Percentiles rank a stretch among this genome's conserved stretches.
Conservation (phyloP, 768 basidiomycete genomes). For the Calocybe cyanea region DNA sequence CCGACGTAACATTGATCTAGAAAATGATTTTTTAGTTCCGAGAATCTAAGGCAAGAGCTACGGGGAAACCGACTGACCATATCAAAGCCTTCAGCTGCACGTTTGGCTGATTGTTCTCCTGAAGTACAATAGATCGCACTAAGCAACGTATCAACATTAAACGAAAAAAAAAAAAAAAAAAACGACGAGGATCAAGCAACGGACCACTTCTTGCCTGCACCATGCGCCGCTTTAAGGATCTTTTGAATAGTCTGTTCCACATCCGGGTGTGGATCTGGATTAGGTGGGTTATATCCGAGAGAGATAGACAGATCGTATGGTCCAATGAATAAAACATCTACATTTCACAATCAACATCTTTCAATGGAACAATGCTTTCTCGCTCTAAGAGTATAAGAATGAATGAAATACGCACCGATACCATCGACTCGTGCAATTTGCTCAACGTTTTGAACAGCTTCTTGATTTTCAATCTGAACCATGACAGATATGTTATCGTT, state of each 20-base stretch:
- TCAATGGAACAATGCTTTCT: not conserved
- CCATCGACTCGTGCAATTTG: slow-evolving; percentile 61
- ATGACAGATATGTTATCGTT: slow-evolving; percentile 54
- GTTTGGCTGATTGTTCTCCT: slow-evolving; percentile 18
- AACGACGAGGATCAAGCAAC: slow-evolving; percentile 2
- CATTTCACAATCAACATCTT: not conserved
- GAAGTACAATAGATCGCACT: slow-evolving; percentile 23
- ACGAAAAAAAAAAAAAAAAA: not conserved
- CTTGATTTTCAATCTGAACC: slow-evolving; percentile 64
- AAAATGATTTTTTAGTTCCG: not conserved
- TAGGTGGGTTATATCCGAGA: slow-evolving; percentile 55
- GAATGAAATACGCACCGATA: slow-evolving; percentile 42
- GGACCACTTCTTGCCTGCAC: slow-evolving; percentile 63
- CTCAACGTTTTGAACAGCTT: slow-evolving; percentile 55
- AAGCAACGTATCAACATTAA: no score
- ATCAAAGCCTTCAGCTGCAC: slow-evolving; percentile 23
- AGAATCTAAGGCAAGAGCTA: not conserved
- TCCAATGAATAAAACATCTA: slow-evolving; percentile 46
- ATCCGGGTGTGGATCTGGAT: slow-evolving; percentile 61
- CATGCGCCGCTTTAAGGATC: slow-evolving; percentile 47
- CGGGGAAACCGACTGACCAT: slow-evolving; percentile 19
- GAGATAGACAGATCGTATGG: slow-evolving; percentile 67
- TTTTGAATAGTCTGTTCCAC: slow-evolving; percentile 57
- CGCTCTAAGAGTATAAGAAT: slow-evolving; percentile 15
- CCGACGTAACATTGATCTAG: slow-evolving; percentile 18